A percentile compares a stretch with the other conserved stretches of the same genome.
Evolutionary conservation across 164 flowering plant species (phyloP).

Genomic region (Piper betle): DNA sequence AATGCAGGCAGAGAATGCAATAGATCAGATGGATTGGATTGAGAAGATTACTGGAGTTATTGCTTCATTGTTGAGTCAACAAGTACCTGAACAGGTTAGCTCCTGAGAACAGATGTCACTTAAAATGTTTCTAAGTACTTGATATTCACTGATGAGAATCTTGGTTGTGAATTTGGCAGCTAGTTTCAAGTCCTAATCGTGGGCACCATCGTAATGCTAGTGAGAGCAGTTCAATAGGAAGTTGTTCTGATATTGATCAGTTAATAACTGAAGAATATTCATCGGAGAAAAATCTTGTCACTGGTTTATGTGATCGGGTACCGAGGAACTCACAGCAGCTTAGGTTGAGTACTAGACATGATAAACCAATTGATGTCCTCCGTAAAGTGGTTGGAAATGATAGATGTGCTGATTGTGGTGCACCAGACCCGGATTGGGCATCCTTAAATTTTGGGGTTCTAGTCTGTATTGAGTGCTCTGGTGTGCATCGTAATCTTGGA

Average conservation of each 20-base stretch:
- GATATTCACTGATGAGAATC: neutral
- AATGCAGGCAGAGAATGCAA: slow-evolving; percentile 94
- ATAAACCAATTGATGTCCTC: slow-evolving; percentile 72
- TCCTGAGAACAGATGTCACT: neutral
- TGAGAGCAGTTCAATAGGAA: slow-evolving; percentile 73
- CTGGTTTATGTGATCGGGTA: slow-evolving; percentile 40
- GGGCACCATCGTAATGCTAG: slow-evolving; percentile 18
- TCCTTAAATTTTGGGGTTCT: slow-evolving; percentile 79
- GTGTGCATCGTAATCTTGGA: slow-evolving; percentile 90
- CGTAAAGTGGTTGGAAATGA: slow-evolving; percentile 79
- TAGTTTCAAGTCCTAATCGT: slow-evolving; percentile 18
- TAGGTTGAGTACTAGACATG: slow-evolving; percentile 35
- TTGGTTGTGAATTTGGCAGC: slow-evolving; percentile 15
- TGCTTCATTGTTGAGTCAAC: slow-evolving; percentile 91
- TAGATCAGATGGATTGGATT: slow-evolving; percentile 99
- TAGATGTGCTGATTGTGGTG: slow-evolving; percentile 97
- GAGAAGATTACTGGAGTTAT: slow-evolving; percentile 99
- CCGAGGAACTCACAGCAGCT: slow-evolving; percentile 41
- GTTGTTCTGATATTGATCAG: slow-evolving; percentile 59
- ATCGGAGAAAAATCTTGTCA: slow-evolving; percentile 31
- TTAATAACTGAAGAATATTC: slow-evolving; percentile 37
- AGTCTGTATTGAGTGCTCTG: slow-evolving; percentile 87
- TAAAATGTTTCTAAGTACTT: too few relatives aligned
- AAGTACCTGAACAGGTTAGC: slow-evolving; percentile 31
- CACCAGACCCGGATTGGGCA: slow-evolving; percentile 88